Conservation (phyloP, 1,284 basidiomycete genomes). For the Leccinum pachyderme region DNA sequence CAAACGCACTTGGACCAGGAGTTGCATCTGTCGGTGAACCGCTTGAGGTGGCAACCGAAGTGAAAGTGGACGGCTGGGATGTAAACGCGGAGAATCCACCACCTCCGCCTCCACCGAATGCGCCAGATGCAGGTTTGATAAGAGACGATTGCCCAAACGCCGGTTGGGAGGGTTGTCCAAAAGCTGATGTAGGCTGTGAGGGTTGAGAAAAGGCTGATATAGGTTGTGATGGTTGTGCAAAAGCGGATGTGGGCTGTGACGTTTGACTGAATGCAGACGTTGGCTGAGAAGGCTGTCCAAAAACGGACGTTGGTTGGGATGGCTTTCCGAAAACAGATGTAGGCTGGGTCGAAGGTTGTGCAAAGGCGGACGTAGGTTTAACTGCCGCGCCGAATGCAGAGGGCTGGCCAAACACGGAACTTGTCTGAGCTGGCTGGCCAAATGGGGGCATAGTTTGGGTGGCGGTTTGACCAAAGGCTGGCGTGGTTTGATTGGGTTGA, state of each 20-base stretch:
- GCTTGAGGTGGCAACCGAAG: constrained; percentile 13
- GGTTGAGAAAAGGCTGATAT: constrained; percentile 44
- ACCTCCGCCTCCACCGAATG: constrained; percentile 31
- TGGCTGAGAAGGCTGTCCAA: constrained; percentile 26
- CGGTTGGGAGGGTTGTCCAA: constrained; percentile 38
- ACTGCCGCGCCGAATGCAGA: constrained; percentile 38
- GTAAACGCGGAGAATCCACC: constrained; percentile 41
- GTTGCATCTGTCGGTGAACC: constrained; percentile 12
- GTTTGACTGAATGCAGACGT: constrained; percentile 29
- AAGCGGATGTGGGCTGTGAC: constrained; percentile 37
- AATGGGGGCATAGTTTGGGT: constrained; percentile 41
- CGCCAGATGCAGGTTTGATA: constrained; percentile 29
- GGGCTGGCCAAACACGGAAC: constrained; percentile 45
- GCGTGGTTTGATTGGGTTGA: constrained; percentile 24
- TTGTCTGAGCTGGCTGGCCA: constrained; percentile 28
- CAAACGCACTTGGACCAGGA: constrained; percentile 33
- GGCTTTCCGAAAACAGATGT: constrained; percentile 38
- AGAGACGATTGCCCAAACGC: constrained; percentile 37
- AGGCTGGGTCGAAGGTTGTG: constrained; percentile 28
- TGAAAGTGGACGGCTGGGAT: constrained; percentile 30
- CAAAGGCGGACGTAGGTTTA: constrained; percentile 38
- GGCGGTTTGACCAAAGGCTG: constrained; percentile 27
- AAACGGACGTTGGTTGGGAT: no score
- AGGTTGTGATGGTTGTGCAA: constrained; percentile 33
- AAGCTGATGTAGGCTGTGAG: constrained; percentile 30